A percentile compares a stretch with the other conserved stretches of the same genome.
These are phyloP conservation scores for Mycena crocata DNA, from an alignment of 768 basidiomycete species.

Conservation along the genomic window DNA sequence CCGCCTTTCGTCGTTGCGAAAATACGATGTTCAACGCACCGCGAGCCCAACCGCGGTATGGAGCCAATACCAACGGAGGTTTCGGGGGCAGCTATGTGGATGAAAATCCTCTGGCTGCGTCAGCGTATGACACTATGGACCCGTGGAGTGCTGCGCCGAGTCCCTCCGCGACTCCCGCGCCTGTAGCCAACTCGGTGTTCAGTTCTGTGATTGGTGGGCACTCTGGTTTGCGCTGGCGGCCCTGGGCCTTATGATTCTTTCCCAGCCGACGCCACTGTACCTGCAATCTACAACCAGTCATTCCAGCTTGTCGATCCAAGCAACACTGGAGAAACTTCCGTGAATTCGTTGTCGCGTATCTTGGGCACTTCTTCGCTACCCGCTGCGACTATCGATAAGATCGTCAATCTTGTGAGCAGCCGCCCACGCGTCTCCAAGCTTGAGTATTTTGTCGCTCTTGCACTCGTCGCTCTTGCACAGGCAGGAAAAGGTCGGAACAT, in stretches of 20 bases:
- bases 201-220: conserved; percentile 75
- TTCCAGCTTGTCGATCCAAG: conserved; percentile 79
- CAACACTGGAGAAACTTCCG: conserved; percentile 81
- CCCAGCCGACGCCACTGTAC: conserved; percentile 83
- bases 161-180: conserved; percentile 72
- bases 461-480: conserved; percentile 89
- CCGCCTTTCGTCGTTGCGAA: background rate
- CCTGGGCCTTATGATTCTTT: conserved; percentile 14
- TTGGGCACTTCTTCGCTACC: conserved; percentile 82
- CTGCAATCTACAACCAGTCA: conserved; percentile 79
- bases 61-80: conserved; percentile 63
- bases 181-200: conserved; percentile 65
- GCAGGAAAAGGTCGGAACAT: conserved; percentile 71
- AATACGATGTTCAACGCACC: conserved; percentile 86
- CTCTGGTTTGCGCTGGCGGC: background rate
- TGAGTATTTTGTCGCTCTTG: conserved; percentile 93
- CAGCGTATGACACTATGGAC: conserved; percentile 82
- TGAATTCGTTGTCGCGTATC: conserved; percentile 85
- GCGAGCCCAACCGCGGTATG: conserved; percentile 77
- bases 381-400: conserved; percentile 90
- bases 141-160: conserved; percentile 84
- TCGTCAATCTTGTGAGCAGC: conserved; percentile 90
- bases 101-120: conserved; percentile 79
- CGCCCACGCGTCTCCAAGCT: conserved; percentile 83
- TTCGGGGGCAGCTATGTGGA: conserved; percentile 81